A percentile compares a stretch with the other conserved stretches of the same genome.
These are phyloP conservation scores for Epichloe glyceriae DNA, from an alignment of 2,329 filamentous ascomycete species.

Conservation along the genomic window DNA sequence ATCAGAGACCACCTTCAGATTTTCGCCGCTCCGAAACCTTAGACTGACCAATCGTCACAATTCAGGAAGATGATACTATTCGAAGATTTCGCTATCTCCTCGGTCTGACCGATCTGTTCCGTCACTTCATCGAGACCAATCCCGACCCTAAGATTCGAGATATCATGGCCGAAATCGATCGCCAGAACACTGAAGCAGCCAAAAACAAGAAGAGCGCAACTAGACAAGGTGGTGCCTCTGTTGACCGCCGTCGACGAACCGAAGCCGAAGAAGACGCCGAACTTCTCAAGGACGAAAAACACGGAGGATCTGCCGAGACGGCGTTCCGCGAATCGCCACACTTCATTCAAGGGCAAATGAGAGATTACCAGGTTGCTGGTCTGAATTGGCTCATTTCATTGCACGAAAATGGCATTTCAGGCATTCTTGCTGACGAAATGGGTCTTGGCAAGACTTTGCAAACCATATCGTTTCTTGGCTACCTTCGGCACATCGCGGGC, in stretches of 20 bases:
- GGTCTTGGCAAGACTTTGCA: conserved; percentile 94
- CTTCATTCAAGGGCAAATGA: conserved; percentile 82
- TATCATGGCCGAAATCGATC: conserved; percentile 88
- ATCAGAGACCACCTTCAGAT: not conserved
- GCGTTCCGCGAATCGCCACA: conserved; percentile 87
- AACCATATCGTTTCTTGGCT: conserved; percentile 93
- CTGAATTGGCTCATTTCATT: conserved; percentile 96
- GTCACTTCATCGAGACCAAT: conserved; percentile 97
- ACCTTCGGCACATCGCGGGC: conserved; percentile 78
- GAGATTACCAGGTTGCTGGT: conserved; percentile 91
- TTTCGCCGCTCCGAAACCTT: not conserved
- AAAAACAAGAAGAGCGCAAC: conserved; percentile 60
- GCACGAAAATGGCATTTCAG: conserved; percentile 97
- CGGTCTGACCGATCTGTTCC: conserved; percentile 90
- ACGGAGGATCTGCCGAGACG: conserved; percentile 71
- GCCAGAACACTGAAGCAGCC: conserved; percentile 67
- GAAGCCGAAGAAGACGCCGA: conserved; percentile 98
- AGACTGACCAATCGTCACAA: not conserved
- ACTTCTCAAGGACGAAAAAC: conserved; percentile 72
- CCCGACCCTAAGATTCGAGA: conserved; percentile 90
- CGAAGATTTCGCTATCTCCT: conserved; percentile 89
- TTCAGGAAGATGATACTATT: conserved; percentile 84
- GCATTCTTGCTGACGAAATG: conserved; percentile 97
- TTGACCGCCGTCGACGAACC: conserved; percentile 69
- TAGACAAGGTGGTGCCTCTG: conserved; percentile 73